A percentile compares a stretch with the other conserved stretches of the same genome.
phyloP scores from a whole-genome alignment of 768 basidiomycete genomes.

The Rhizopogon vulgaris region DNA sequence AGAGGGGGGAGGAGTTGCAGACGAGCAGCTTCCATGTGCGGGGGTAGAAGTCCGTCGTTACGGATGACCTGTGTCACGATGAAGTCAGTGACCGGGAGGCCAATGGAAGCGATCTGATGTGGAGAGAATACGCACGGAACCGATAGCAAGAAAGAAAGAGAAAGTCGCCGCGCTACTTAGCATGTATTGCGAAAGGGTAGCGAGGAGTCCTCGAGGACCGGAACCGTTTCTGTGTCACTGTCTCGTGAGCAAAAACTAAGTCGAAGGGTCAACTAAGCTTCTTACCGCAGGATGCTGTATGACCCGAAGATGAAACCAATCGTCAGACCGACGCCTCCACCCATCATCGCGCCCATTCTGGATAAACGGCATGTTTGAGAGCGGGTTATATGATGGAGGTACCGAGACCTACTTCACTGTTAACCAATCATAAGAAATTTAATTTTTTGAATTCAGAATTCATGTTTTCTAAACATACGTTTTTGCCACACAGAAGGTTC shows the following conservation, averaged over 20 bases:
- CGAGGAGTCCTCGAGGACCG: slow-evolving; percentile 83
- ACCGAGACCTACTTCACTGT: slow-evolving; percentile 53
- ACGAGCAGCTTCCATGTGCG: slow-evolving; percentile 59
- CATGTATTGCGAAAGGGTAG: slow-evolving; percentile 97
- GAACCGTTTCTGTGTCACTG: slow-evolving; percentile 62
- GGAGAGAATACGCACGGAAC: slow-evolving; percentile 55
- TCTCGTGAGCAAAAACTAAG: slow-evolving; percentile 2
- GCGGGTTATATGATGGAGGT: slow-evolving; percentile 4
- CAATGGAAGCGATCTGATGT: not conserved
- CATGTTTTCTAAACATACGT: slow-evolving; percentile 36
- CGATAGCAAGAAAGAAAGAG: slow-evolving; percentile 93
- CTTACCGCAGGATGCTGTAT: slow-evolving; percentile 85
- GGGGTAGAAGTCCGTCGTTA: slow-evolving; percentile 59
- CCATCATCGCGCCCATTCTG: slow-evolving; percentile 92
- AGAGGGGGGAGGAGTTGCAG: slow-evolving; percentile 51
- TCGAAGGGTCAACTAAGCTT: not conserved
- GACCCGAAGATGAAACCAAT: slow-evolving; percentile 97
- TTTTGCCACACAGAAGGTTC: slow-evolving; percentile 74
- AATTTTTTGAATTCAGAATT: not conserved
- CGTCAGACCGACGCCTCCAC: slow-evolving; percentile 89
- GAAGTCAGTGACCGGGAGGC: slow-evolving; percentile 1
- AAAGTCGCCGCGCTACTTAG: slow-evolving; percentile 96
- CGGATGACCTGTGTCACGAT: slow-evolving; percentile 68
- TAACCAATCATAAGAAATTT: slow-evolving; percentile 2
- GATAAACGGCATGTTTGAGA: slow-evolving; percentile 7